Conservation (phyloP, 2,329 filamentous ascomycete species). For the Epichloe scottii region DNA sequence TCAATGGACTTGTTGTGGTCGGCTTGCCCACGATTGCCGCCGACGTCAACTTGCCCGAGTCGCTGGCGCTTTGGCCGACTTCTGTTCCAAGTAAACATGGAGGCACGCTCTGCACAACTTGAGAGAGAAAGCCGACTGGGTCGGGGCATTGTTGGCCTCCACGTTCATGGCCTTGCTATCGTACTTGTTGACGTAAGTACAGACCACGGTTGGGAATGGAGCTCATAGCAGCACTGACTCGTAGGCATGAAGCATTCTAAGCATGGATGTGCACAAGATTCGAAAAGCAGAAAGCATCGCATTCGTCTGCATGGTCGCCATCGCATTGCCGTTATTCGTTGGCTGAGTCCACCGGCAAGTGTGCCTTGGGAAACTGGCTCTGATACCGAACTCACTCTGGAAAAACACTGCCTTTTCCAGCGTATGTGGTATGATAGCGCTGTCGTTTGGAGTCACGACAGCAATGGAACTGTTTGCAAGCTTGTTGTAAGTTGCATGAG, state of each 20-base stretch:
- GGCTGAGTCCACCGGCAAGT: constrained; percentile 41
- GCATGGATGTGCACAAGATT: constrained; percentile 27
- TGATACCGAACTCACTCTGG: constrained; percentile 53
- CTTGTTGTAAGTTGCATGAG: constrained; percentile 29
- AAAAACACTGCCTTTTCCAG: constrained; percentile 41
- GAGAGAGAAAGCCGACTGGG: constrained; percentile 37
- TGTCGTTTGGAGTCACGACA: constrained; percentile 33
- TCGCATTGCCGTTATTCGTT: constrained; percentile 35
- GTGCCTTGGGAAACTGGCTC: constrained; percentile 30
- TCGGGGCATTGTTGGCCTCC: constrained; percentile 35
- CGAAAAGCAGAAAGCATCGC: constrained; percentile 29
- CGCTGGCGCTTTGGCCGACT: constrained; percentile 27
- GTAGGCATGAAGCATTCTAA: constrained; percentile 17
- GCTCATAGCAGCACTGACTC: background rate
- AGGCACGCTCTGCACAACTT: constrained; percentile 12
- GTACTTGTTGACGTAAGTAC: constrained; percentile 39
- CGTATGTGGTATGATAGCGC: constrained; percentile 37
- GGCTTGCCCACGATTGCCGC: constrained; percentile 27
- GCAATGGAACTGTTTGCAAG: constrained; percentile 34
- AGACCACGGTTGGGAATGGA: background rate
- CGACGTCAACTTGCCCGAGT: constrained; percentile 20
- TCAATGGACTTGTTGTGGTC: constrained; percentile 21
- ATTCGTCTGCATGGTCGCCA: constrained; percentile 29
- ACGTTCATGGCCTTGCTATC: constrained; percentile 34
- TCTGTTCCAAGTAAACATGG: constrained; percentile 19